Base-by-base conservation (phyloP, 1,139 yeast genomes). In the Yamadazyma dendronema region DNA sequence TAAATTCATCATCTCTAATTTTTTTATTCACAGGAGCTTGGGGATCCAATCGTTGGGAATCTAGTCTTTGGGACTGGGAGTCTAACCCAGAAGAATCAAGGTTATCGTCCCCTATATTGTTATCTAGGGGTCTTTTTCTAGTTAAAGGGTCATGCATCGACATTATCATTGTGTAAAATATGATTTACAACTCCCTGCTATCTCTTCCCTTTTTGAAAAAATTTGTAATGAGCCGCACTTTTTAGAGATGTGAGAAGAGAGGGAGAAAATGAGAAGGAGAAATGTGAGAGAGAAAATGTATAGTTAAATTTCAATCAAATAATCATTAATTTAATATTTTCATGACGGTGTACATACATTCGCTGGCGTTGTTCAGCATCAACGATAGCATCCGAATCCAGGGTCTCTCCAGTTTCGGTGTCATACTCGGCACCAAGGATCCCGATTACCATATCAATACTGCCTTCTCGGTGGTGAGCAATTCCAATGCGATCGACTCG, bases 81-180 rank as follows among this genome's bases (percentile, higher is more conserved):
- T 19, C 22, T 19, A 19, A 7, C 6, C 9, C 9, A n/a, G n/a
- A n/a, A n/a, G n/a, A n/a, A n/a, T 22, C n/a, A 6, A 19, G 22
- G 22, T 19, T 30, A 10, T 40, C 41, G 14, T 39, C 43, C 29
- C 55, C 32, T 9, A 19, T 19, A 19, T n/a, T n/a, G n/a, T n/a
- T n/a, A n/a, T 19, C 22, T 19, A 19, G 22, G 6, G 47, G 37
- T 39, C 65, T 48, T 46, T 61, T 61, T 40, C 65, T 48, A 17
- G 52, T 33, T 38, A 57, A 43, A 12, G 65, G 62, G 39, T 61
- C 61, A 33, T 59, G 60, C 40, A 62, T 40, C 28, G 66, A 55
- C 62, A 61, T 61, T 39, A 57, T 57, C 63, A 56, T 56, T 23
- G 27, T 37, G n/a, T 14, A 10, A 21, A 21, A 21, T 7, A 7